Evolutionary conservation across 139 green algal genomes (phyloP).

Genomic region (Choricystis sp.): DNA sequence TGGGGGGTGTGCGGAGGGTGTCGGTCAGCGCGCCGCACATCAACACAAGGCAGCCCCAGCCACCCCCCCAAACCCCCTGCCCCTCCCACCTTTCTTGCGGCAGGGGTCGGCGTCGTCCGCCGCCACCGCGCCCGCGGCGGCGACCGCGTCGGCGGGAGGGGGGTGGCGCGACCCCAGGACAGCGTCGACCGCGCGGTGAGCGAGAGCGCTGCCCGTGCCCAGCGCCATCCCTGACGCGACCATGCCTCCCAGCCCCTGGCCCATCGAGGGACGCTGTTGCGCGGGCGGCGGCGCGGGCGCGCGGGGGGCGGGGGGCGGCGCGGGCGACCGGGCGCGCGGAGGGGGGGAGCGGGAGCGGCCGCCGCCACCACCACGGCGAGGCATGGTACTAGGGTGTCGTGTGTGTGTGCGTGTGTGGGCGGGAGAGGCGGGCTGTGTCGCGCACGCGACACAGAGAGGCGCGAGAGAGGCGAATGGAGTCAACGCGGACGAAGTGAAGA

Average conservation of each 20-base stretch:
- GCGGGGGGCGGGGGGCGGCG: not conserved
- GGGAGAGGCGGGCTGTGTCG: too few species aligned
- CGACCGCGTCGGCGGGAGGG: conserved; percentile 10
- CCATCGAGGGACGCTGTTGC: conserved; percentile 43
- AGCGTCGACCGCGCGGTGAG: conserved; percentile 51
- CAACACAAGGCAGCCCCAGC: too few species aligned
- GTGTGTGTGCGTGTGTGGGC: not conserved
- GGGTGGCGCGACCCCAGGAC: conserved; percentile 26
- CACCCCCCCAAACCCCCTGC: too few species aligned
- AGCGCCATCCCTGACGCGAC: conserved; percentile 51
- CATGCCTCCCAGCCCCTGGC: conserved; percentile 51
- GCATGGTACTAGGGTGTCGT: conserved; percentile 12
- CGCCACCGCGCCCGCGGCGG: too few species aligned
- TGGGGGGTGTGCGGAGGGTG: too few species aligned
- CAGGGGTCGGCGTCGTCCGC: conserved; percentile 22
- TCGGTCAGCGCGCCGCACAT: too few species aligned
- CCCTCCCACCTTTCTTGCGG: conserved; percentile 33
- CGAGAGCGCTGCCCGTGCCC: conserved; percentile 51
- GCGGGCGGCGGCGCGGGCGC: conserved; percentile 8
- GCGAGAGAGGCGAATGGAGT: too few species aligned
- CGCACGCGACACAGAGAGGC: too few species aligned
- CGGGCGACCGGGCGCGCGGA: not conserved
- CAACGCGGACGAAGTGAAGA: too few species aligned
- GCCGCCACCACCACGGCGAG: conserved; percentile 5
- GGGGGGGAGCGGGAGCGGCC: not conserved